Conservation (phyloP, 148 eudicot species). For the Chenopodium quinoa region DNA sequence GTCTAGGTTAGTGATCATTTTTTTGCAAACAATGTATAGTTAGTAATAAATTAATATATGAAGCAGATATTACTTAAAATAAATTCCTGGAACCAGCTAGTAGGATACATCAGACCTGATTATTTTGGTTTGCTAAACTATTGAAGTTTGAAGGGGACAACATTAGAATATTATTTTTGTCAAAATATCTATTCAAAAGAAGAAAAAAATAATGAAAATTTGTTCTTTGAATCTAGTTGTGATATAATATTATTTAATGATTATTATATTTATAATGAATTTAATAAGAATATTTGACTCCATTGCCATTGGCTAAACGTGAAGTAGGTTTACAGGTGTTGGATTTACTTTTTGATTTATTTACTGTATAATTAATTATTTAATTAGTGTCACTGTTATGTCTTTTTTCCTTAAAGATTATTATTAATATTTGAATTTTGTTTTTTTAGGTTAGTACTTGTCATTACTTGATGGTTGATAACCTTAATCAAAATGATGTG, state of each 20-base stretch:
- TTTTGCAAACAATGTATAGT: slow-evolving; percentile 12
- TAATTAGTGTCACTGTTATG: neutral
- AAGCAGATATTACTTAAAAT: neutral
- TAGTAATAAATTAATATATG: neutral
- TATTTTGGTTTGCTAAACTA: neutral
- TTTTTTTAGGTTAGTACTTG: neutral
- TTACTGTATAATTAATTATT: too few relatives aligned
- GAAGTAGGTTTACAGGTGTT: neutral
- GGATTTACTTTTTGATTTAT: neutral
- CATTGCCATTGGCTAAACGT: neutral
- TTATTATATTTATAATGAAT: neutral
- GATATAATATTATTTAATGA: neutral
- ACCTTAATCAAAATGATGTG: neutral
- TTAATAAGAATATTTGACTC: neutral
- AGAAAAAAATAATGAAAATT: neutral
- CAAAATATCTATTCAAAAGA: neutral
- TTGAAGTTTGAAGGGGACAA: neutral
- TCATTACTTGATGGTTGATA: neutral
- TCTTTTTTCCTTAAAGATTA: neutral
- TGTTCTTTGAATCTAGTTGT: neutral
- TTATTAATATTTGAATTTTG: too few relatives aligned
- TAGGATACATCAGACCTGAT: neutral
- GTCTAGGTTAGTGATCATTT: slow-evolving; percentile 31
- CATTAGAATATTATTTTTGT: neutral
- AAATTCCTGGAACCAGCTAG: slow-evolving; percentile 19